Evolutionary conservation across 2,329 filamentous ascomycete genomes (phyloP).

Genomic region (Colletotrichum spinosum): DNA sequence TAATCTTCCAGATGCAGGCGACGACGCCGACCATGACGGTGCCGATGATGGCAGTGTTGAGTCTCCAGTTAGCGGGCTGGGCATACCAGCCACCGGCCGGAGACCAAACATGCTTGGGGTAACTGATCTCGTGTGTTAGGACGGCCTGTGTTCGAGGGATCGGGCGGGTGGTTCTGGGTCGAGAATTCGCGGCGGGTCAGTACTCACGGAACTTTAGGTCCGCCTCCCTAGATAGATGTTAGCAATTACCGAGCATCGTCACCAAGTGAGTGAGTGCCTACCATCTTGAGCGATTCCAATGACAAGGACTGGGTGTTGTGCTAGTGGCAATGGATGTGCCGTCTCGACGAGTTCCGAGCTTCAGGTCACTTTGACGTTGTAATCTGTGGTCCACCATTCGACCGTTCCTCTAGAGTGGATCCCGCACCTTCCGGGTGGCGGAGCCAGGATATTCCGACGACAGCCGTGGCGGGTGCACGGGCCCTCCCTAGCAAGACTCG

Average conservation of each 20-base stretch:
- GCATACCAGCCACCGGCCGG: constrained; percentile 97
- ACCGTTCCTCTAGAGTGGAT: constrained; percentile 24
- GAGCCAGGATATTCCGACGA: constrained; percentile 28
- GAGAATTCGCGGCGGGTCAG: constrained; percentile 37
- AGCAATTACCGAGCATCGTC: constrained; percentile 45
- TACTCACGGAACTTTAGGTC: constrained; percentile 72
- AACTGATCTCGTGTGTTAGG: constrained; percentile 64
- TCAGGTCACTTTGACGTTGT: constrained; percentile 29
- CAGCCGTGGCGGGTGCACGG: constrained; percentile 28
- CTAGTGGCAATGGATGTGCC: constrained; percentile 40
- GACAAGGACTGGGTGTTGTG: constrained; percentile 42
- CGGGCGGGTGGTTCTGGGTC: constrained; percentile 7
- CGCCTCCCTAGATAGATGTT: constrained; percentile 74
- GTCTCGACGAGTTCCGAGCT: constrained; percentile 33
- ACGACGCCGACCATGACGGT: constrained; percentile 76
- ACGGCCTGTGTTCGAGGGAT: constrained; percentile 38
- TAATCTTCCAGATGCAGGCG: constrained; percentile 76
- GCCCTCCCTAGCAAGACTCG: constrained; percentile 17
- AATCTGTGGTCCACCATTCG: constrained; percentile 27
- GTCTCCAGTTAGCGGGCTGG: constrained; percentile 94
- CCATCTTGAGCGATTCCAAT: constrained; percentile 65
- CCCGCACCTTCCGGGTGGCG: constrained; percentile 25
- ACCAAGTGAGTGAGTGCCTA: constrained; percentile 46
- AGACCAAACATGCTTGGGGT: constrained; percentile 99
- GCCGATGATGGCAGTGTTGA: constrained; percentile 85